Conservation (phyloP, 331 rosid genomes). For the Erythrophleum ivorense region DNA sequence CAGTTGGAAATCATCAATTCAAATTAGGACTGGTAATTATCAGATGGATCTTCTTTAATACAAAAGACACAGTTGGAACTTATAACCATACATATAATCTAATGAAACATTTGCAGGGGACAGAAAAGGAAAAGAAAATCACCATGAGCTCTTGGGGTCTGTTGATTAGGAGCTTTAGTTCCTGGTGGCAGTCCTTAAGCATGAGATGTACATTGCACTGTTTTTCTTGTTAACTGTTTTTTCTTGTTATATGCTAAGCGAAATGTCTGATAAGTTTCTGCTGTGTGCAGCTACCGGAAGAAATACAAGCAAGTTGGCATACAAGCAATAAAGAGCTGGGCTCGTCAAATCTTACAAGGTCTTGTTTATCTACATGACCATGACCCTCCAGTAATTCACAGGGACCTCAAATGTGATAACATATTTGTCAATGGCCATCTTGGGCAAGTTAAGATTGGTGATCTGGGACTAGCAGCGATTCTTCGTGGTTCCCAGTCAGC, state of each 20-base stretch:
- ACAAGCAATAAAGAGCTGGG: conserved; percentile 80
- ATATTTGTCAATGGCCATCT: conserved; percentile 92
- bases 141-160: not conserved
- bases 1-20: not conserved
- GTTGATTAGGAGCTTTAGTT: not conserved
- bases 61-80: not conserved
- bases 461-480: conserved; percentile 83
- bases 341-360: conserved; percentile 74
- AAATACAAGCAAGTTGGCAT: conserved; percentile 62
- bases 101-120: not conserved
- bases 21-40: not conserved
- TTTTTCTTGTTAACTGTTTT: not conserved
- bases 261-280: conserved; percentile 22
- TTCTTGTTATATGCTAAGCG: conserved; percentile 14
- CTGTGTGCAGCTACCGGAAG: conserved; percentile 68
- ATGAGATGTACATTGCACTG: not conserved
- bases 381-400: conserved; percentile 84
- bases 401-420: conserved; percentile 92
- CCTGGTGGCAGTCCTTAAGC: not conserved
- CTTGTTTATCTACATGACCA: conserved; percentile 78
- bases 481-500: conserved; percentile 74
- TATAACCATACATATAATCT: not conserved
- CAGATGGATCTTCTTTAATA: conserved; percentile 17
- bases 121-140: not conserved
- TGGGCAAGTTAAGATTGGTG: conserved; percentile 92